phyloP scores from a whole-genome alignment of 176 grass and related monocot species.

The Puya raimondii region DNA sequence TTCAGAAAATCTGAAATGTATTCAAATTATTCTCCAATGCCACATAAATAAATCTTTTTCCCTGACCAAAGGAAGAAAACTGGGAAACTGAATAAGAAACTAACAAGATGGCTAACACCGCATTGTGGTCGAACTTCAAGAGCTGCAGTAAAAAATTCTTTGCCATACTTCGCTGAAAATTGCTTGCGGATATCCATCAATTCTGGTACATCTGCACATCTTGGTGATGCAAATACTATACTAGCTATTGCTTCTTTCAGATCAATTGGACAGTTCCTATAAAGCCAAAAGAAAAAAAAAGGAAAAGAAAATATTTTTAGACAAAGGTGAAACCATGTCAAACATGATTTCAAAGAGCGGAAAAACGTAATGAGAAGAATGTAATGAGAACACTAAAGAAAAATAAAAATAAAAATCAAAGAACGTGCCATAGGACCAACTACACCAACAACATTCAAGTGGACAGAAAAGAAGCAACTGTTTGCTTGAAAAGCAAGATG shows the following conservation, averaged over 20 bases:
- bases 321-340: neutral
- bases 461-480: too few relatives aligned
- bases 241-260: constrained; percentile 96
- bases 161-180: constrained; percentile 85
- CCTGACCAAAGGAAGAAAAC: neutral
- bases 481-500: too few relatives aligned
- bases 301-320: neutral
- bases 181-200: constrained; percentile 75
- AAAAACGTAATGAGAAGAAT: too few relatives aligned
- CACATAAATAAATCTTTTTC: too few relatives aligned
- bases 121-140: constrained; percentile 82
- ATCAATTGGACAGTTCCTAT: constrained; percentile 79
- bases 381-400: too few relatives aligned
- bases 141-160: constrained; percentile 75
- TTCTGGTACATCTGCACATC: constrained; percentile 89
- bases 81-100: neutral
- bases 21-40: too few relatives aligned
- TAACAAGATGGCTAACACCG: constrained; percentile 80
- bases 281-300: constrained; percentile 8
- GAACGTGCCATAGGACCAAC: too few relatives aligned
- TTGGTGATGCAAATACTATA: constrained; percentile 82
- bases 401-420: too few relatives aligned
- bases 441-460: too few relatives aligned
- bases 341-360: neutral
- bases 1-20: neutral